These are phyloP conservation scores for Graphiopsis chlorocephala DNA, from an alignment of 2,329 filamentous ascomycete genomes.

Conservation along the genomic window DNA sequence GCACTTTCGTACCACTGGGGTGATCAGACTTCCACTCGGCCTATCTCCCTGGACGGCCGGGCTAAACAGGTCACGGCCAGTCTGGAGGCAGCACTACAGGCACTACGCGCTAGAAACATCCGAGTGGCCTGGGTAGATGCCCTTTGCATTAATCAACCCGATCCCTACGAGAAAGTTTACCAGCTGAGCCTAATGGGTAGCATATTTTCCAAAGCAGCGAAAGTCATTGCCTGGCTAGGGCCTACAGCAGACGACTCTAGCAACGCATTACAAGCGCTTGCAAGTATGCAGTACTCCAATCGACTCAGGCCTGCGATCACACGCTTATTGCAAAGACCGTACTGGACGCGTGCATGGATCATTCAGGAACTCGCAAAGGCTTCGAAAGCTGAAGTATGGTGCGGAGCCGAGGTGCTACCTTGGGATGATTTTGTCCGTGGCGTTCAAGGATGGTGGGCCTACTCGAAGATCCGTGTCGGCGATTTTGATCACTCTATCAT, in stretches of 20 bases:
- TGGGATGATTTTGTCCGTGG: background rate
- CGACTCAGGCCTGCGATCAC: background rate
- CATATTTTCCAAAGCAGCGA: background rate
- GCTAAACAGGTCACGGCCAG: background rate
- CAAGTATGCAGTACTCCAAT: background rate
- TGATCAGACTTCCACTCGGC: background rate
- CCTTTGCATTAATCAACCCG: background rate
- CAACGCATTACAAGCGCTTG: background rate
- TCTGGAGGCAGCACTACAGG: background rate
- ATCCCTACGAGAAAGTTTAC: background rate
- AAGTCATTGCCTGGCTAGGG: background rate
- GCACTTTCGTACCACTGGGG: background rate
- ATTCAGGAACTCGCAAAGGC: background rate
- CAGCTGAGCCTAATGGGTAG: background rate
- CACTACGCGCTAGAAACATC: background rate
- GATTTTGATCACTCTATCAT: background rate
- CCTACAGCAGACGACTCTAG: background rate
- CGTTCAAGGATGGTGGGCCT: background rate
- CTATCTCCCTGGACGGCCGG: background rate
- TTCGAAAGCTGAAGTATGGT: background rate
- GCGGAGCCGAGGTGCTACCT: background rate
- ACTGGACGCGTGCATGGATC: background rate
- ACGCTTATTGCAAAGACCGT: background rate
- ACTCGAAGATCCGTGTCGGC: background rate
- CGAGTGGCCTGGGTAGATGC: background rate